phyloP scores from a whole-genome alignment of 2,329 filamentous ascomycete genomes.

The Exophiala sp. region DNA sequence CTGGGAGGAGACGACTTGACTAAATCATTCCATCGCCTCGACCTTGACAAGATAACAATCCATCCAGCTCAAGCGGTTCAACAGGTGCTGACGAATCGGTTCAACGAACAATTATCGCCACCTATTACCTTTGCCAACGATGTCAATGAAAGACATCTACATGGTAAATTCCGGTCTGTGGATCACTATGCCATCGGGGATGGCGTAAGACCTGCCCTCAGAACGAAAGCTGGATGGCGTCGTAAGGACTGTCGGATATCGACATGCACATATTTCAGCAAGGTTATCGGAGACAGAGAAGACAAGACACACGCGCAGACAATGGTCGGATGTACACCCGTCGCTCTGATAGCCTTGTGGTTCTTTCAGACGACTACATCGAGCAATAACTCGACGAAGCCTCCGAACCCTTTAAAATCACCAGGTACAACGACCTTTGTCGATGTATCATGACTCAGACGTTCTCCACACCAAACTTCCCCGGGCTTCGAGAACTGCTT shows the following conservation, averaged over 20 bases:
- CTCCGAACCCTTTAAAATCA: constrained; percentile 31
- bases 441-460: too few relatives aligned
- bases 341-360: constrained; percentile 20
- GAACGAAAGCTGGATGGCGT: constrained; percentile 13
- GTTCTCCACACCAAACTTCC: too few relatives aligned
- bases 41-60: neutral
- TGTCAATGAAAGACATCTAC: constrained; percentile 19
- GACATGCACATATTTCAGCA: constrained; percentile 20
- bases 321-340: constrained; percentile 13
- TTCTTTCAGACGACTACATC: constrained; percentile 25
- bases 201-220: constrained; percentile 13
- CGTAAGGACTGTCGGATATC: constrained; percentile 15
- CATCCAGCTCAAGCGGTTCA: constrained; percentile 18
- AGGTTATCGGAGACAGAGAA: constrained; percentile 8
- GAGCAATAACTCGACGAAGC: constrained; percentile 5
- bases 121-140: constrained; percentile 27
- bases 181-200: constrained; percentile 22
- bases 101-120: constrained; percentile 16
- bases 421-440: constrained; percentile 41
- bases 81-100: constrained; percentile 21
- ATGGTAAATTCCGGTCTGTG: constrained; percentile 29
- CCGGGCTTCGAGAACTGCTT: too few relatives aligned
- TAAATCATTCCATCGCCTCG: neutral
- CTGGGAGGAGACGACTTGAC: constrained; percentile 6
- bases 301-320: neutral